These are phyloP conservation scores for Populus trichocarpa DNA, from an alignment of 441 rosid genomes.

Conservation along the genomic window DNA sequence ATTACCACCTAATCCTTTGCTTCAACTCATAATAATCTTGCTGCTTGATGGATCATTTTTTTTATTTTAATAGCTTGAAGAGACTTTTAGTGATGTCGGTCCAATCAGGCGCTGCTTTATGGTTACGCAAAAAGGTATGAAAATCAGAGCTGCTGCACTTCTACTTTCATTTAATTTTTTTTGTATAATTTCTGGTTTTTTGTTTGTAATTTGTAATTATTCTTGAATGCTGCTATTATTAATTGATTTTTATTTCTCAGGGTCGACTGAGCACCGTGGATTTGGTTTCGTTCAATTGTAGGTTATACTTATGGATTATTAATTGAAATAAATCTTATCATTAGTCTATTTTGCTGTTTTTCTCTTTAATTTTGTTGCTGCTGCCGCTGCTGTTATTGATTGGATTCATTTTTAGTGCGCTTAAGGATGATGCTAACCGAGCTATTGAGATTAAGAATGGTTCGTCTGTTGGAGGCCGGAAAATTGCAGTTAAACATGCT, in stretches of 20 bases:
- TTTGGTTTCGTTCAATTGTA: constrained; percentile 84
- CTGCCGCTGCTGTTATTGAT: not conserved
- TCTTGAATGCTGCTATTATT: not conserved
- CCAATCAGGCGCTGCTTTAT: constrained; percentile 89
- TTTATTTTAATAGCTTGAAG: constrained; percentile 66
- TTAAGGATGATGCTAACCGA: constrained; percentile 77
- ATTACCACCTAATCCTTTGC: not conserved
- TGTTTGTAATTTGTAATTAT: not conserved
- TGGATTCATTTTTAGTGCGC: constrained; percentile 52
- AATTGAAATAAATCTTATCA: not conserved
- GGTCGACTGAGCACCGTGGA: constrained; percentile 87
- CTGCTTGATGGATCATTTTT: not conserved
- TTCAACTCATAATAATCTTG: not conserved
- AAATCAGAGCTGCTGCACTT: not conserved
- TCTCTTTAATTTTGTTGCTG: not conserved
- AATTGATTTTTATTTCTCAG: constrained; percentile 27
- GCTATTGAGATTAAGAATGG: constrained; percentile 76
- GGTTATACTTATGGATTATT: constrained; percentile 28
- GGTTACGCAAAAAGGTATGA: constrained; percentile 72
- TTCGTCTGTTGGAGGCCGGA: constrained; percentile 75
- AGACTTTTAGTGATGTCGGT: constrained; percentile 82
- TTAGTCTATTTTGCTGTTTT: not conserved
- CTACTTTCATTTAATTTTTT: too few relatives aligned
- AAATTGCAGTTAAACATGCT: constrained; percentile 79
- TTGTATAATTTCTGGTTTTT: not conserved